Base-by-base conservation (phyloP, 1,284 basidiomycete genomes). In the Thelephora terrestris region DNA sequence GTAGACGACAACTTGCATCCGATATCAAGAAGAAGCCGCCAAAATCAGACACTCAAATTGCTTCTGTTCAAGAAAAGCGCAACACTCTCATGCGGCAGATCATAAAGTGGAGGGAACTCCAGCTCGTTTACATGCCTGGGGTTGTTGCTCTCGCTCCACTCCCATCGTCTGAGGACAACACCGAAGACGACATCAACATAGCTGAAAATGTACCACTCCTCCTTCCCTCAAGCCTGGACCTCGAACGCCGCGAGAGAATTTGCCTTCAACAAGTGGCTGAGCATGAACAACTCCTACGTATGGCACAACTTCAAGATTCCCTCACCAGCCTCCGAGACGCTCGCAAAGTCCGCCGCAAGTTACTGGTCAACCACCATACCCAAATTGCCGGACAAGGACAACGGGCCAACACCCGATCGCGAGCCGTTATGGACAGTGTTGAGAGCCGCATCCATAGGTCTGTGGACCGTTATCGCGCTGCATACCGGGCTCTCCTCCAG, bases 401-500 rank as follows among this genome's bases (percentile, higher is more conserved):
- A 38, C n/a, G 36, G 24, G n/a, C 47, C 29, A 53, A 50, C 34
- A 57, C 55, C 5, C 45, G 52, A 12, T 18, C 49, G 5, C 49
- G 40, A 2, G 17, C 47, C 21, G 16, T 54, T 2, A 48, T 54
- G 29, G 34, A 23, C 1, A 32, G 44, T 27, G 44, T 51, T 17
- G 23, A 50, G 10, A 27, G 20, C 16, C 46, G 47, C 12, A 48
- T 45, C 14, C 7, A 16, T 12, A n/a, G 29, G 24, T 35, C 38
- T 23, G 49, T 42, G 12, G 9, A 7, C 16, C 42, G 45, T 4
- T 56, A 56, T 38, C 54, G 46, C 20, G 20, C 42, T 1, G 56
- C 54, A 0, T 40, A 29, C 6, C n/a, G 5, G 0, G 49, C 52
- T 0, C 43, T 55, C 1, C 20, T 17, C 4, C n/a, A n/a, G 1